phyloP scores from a whole-genome alignment of 2,329 filamentous ascomycete genomes.

The Alternaria ethzedia region DNA sequence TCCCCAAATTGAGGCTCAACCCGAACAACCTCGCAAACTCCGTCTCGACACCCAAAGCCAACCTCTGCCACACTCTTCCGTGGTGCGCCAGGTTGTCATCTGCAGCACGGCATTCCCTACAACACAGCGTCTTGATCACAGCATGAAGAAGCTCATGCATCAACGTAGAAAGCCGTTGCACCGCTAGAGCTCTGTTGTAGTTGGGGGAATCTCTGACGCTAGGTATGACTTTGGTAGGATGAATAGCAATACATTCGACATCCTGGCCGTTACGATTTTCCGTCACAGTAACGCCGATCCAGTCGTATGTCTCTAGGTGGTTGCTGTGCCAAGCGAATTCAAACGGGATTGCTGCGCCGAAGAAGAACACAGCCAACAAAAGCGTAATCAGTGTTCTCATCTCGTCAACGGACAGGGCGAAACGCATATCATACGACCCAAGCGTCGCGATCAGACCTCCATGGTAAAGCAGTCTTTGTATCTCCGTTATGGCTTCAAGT shows the following conservation, averaged over 20 bases:
- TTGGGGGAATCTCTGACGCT: too few relatives aligned
- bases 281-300: background rate
- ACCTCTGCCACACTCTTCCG: background rate
- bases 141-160: background rate
- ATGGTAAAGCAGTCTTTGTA: background rate
- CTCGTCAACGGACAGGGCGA: fast-evolving
- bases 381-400: background rate
- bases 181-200: background rate
- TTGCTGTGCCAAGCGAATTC: background rate
- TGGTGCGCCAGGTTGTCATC: fast-evolving
- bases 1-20: background rate
- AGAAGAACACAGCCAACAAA: background rate
- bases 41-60: background rate
- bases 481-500: background rate
- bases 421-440: background rate
- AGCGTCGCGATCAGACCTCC: fast-evolving
- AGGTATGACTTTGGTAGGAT: background rate
- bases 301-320: background rate
- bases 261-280: too few relatives aligned
- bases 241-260: background rate
- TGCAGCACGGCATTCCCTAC: background rate
- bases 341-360: background rate
- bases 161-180: background rate
- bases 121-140: background rate
- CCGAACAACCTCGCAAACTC: background rate